phyloP scores from a whole-genome alignment of 352 stramenopile genomes.

The Globisporangium middletonii region DNA sequence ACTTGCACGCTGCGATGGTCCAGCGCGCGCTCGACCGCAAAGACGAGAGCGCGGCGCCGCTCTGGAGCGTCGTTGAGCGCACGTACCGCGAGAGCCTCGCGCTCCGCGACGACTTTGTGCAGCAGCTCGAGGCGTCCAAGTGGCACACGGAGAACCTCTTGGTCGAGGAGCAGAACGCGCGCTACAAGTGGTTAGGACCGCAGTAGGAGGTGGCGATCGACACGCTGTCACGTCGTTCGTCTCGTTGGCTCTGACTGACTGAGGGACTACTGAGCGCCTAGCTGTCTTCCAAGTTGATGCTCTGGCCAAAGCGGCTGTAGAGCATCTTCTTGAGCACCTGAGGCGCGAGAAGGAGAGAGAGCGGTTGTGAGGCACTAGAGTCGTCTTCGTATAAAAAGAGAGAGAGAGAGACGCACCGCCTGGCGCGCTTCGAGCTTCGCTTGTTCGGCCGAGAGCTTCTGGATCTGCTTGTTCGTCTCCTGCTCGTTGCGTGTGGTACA shows the following conservation, averaged over 20 bases:
- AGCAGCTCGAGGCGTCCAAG: constrained; percentile 28
- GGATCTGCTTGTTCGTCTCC: constrained; percentile 70
- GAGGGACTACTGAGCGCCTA: constrained; percentile 17
- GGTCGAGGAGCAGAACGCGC: constrained; percentile 48
- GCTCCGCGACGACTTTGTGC: constrained; percentile 29
- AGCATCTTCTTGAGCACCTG: constrained; percentile 89
- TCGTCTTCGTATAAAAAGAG: too few species aligned
- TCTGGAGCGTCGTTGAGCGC: constrained; percentile 19
- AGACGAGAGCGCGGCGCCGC: not conserved
- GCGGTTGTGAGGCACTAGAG: too few species aligned
- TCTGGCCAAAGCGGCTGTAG: constrained; percentile 95
- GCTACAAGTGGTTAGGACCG: constrained; percentile 39
- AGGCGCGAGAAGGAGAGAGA: not conserved
- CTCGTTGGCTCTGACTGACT: not conserved
- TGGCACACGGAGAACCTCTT: constrained; percentile 64
- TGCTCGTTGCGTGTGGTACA: constrained; percentile 5
- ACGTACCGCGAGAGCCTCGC: constrained; percentile 25
- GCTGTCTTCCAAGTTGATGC: constrained; percentile 96
- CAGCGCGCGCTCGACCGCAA: constrained; percentile 31
- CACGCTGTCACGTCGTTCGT: not conserved
- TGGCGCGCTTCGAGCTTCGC: constrained; percentile 86
- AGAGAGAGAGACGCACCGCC: constrained; percentile 34
- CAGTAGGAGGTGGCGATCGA: constrained; percentile 3
- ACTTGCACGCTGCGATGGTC: constrained; percentile 51
- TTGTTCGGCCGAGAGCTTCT: constrained; percentile 84